Base-by-base conservation (phyloP, 2,329 filamentous ascomycete genomes). In the Salinomyces thailandicus region DNA sequence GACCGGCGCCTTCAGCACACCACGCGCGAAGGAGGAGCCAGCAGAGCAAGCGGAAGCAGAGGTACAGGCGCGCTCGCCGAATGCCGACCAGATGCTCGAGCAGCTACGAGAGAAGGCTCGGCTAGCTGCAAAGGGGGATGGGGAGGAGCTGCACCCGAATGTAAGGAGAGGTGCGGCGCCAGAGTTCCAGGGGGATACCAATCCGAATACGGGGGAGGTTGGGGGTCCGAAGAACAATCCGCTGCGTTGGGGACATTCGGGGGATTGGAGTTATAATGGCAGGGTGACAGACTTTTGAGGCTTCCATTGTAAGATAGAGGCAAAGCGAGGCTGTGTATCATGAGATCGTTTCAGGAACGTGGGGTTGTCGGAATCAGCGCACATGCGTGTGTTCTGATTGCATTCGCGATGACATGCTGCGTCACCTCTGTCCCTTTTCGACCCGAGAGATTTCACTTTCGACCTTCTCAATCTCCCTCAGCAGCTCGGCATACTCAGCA, bases 221-320 rank as follows among this genome's bases (percentile, higher is more conserved):
- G 91, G 91, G 5, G 91, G 91, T 1, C 91, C 91, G 5, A 98
- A 96, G 77, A 96, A 93, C 56, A 89, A 98, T 63, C 91, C 91
- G 35, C 56, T 96, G 57, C 68, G 87, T 51, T 95, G 89, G 89
- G 86, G 86, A 0, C 67, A 71, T 13, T 58, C 53, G 0, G 79
- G 84, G 1, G 79, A 83, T 58, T 98, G 87, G 81, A 95, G 85
- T 59, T 98, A 84, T 61, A 95, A 95, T 61, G 91, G 91, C 31
- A 70, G 89, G 45, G 87, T 93, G 37, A 96, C 89, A 16, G 91
- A 98, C 62, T 98, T 98, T 43, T 76, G 53, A 66, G 33, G 16
- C n/a, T n/a, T n/a, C n/a, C n/a, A 31, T 12, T n/a, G 16, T 18
- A 34, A 6, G 15, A 13, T 34, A 5, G 16, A 34, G 7, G n/a